A percentile compares a stretch with the other conserved stretches of the same genome.
These are phyloP conservation scores for Trichophyton benhamiae DNA, from an alignment of 2,329 filamentous ascomycete species.

Conservation along the genomic window DNA sequence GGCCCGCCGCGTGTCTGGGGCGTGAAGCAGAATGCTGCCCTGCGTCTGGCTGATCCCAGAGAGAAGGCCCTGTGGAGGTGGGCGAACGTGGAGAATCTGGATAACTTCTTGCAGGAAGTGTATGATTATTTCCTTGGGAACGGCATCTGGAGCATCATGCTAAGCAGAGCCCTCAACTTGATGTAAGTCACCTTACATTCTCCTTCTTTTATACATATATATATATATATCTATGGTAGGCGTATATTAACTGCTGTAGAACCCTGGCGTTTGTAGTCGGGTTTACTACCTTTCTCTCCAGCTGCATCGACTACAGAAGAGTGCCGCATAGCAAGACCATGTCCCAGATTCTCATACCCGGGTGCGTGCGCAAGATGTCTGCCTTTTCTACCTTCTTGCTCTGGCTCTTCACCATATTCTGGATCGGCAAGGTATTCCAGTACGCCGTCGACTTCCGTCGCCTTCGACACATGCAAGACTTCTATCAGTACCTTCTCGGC, in stretches of 20 bases:
- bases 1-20: constrained; percentile 2
- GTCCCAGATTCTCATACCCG: constrained; percentile 52
- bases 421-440: constrained; percentile 66
- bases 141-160: constrained; percentile 72
- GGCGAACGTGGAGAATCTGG: constrained; percentile 81
- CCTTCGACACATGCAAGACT: constrained; percentile 67
- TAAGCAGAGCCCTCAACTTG: constrained; percentile 59
- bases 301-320: constrained; percentile 71
- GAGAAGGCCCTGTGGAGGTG: constrained; percentile 84
- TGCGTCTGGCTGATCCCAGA: constrained; percentile 44
- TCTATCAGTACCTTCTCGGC: constrained; percentile 69
- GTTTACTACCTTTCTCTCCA: constrained; percentile 70
- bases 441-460: constrained; percentile 61
- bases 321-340: constrained; percentile 53
- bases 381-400: constrained; percentile 63
- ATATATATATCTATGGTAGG: no score
- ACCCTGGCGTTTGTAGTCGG: constrained; percentile 72
- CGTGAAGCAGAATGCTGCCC: constrained; percentile 13
- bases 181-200: constrained; percentile 41
- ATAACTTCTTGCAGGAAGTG: constrained; percentile 73
- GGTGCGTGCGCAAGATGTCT: constrained; percentile 66
- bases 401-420: constrained; percentile 77
- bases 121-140: constrained; percentile 77
- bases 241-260: constrained; percentile 29
- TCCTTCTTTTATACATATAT: neutral